phyloP scores from a whole-genome alignment of 1,284 basidiomycete genomes.

The Leccinum solheimii region DNA sequence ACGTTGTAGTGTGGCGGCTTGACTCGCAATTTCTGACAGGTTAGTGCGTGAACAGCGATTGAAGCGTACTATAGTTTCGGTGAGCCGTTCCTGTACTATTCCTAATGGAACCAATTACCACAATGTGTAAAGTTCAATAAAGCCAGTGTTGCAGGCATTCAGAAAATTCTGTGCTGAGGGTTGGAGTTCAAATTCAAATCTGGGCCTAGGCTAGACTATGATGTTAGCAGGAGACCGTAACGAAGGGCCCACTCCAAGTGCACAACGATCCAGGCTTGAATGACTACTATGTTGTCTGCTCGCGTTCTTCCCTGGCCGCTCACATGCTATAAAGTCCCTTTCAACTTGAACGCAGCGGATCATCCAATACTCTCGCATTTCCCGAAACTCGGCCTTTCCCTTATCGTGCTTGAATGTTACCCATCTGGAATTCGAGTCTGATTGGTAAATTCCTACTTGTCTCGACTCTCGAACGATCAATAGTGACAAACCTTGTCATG shows the following conservation, averaged over 20 bases:
- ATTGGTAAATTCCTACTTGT: conserved; percentile 1
- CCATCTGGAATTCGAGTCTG: neutral
- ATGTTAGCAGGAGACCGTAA: neutral
- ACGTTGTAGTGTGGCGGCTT: neutral
- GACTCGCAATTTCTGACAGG: neutral
- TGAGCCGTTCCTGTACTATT: conserved; percentile 1
- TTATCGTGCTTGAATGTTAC: neutral
- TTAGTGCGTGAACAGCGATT: neutral
- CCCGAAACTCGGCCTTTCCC: neutral
- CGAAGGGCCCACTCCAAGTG: neutral
- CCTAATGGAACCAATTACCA: conserved; percentile 3
- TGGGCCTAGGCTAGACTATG: neutral
- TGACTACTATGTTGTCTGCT: neutral
- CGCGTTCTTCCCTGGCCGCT: neutral
- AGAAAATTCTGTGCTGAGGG: neutral
- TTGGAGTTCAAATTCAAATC: neutral
- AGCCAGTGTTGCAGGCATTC: neutral
- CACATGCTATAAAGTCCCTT: neutral
- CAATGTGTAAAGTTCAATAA: neutral
- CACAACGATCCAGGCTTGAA: neutral
- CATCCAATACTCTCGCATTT: neutral
- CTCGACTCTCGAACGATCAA: neutral
- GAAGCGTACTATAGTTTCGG: neutral
- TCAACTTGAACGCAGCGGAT: neutral
- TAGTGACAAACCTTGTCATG: neutral